These are phyloP conservation scores for Discostella stelligeroides DNA, from an alignment of 108 stramenopile genomes.

Conservation along the genomic window DNA sequence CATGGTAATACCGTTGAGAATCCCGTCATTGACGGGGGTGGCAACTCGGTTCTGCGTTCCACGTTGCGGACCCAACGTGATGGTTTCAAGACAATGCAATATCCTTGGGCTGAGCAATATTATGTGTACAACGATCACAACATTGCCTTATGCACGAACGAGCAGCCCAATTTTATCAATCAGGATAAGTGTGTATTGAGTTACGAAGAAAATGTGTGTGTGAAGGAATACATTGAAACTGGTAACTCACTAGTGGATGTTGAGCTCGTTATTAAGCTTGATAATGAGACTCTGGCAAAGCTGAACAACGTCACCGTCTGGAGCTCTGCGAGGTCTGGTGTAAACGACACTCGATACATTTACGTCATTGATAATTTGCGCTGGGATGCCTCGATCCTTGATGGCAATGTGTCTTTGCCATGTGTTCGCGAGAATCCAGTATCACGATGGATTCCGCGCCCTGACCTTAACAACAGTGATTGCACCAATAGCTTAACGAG, in stretches of 20 bases:
- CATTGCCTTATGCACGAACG: conserved; percentile 47
- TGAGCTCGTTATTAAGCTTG: conserved; percentile 40
- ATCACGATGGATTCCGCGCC: conserved; percentile 44
- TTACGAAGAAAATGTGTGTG: conserved; percentile 41
- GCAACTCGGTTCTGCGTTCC: conserved; percentile 33
- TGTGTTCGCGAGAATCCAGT: conserved; percentile 28
- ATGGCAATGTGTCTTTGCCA: conserved; percentile 35
- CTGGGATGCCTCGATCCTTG: conserved; percentile 34
- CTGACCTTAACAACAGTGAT: conserved; percentile 24
- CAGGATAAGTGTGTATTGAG: conserved; percentile 35
- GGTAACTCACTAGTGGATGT: conserved; percentile 23
- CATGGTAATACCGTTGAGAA: conserved; percentile 45
- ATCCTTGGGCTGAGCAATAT: conserved; percentile 3
- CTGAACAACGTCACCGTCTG: conserved; percentile 19
- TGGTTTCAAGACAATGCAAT: conserved; percentile 18
- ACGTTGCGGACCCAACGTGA: conserved; percentile 23
- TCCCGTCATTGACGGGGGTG: conserved; percentile 48
- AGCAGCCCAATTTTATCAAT: conserved; percentile 46
- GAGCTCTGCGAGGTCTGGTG: neutral
- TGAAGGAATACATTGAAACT: conserved; percentile 11
- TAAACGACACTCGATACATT: conserved; percentile 8
- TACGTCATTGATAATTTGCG: conserved; percentile 33
- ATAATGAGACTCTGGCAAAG: conserved; percentile 28
- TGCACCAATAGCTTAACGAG: conserved; percentile 36
- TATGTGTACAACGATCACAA: conserved; percentile 42